Evolutionary conservation across 2,329 filamentous ascomycete genomes (phyloP).

Genomic region (Aspergillus sp.): DNA sequence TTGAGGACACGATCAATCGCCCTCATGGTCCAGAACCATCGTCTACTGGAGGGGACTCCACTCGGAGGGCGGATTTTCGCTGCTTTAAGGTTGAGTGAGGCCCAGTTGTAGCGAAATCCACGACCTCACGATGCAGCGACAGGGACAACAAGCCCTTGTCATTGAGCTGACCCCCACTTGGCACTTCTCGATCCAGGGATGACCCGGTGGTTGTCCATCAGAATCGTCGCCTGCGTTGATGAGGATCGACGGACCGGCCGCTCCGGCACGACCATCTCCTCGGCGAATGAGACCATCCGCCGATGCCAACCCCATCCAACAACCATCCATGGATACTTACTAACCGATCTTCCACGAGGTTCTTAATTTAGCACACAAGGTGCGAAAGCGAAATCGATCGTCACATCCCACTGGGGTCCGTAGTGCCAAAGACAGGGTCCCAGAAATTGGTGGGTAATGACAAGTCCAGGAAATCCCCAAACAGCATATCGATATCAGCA

Average conservation of each 20-base stretch:
- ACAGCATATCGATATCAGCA: slow-evolving; percentile 35
- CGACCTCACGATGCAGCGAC: too few species aligned
- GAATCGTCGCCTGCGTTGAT: neutral
- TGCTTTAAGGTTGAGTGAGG: too few species aligned
- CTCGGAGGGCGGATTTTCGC: too few species aligned
- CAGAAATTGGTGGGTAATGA: slow-evolving; percentile 37
- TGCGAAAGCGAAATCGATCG: neutral
- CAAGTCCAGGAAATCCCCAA: slow-evolving; percentile 36
- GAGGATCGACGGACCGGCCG: neutral
- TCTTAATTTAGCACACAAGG: neutral
- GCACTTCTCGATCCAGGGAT: neutral
- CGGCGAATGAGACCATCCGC: slow-evolving; percentile 3
- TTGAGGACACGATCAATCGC: too few species aligned
- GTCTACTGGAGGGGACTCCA: too few species aligned
- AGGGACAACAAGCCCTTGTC: neutral
- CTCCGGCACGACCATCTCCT: neutral
- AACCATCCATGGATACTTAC: too few species aligned
- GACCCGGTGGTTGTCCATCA: neutral
- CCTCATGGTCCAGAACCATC: too few species aligned
- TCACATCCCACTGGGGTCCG: slow-evolving; percentile 7
- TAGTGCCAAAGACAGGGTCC: slow-evolving; percentile 32
- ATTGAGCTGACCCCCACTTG: neutral
- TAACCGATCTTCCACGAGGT: neutral
- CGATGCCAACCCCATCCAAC: neutral
- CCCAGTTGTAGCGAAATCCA: too few species aligned